Base-by-base conservation (phyloP, 2,329 filamentous ascomycete genomes). In the Neonectria coccinea region DNA sequence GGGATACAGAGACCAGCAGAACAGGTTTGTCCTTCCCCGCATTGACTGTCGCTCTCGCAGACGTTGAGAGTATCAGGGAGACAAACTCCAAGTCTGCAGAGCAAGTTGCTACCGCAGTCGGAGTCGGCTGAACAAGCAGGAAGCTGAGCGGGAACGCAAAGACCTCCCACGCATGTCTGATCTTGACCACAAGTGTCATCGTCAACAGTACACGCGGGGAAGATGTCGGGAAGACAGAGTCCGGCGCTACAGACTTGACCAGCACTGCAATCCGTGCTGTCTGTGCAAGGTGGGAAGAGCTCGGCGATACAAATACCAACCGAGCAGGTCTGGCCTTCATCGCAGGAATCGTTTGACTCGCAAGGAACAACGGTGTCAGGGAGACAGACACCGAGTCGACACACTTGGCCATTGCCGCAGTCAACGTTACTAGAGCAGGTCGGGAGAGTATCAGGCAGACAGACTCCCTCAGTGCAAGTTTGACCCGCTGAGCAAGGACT, bases 31-130 rank as follows among this genome's bases (percentile, higher is more conserved):
- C 54, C 56, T 12, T 12, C 25, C 31, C 22, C 31, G n/a, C 64
- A 66, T 14, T 53, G 45, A 10, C 44, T 11, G 11, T 33, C 20
- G 11, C 31, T 52, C 9, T 56, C 29, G 31, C 62, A 65, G 20
- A 22, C 39, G 5, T 18, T 42, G n/a, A 65, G 36, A 3, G 39
- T n/a, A 11, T 29, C 20, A 1, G 64, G 64, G 1, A 62, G 18
- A 52, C 59, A 62, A 7, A 64, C 44, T 11, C 54, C 64, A 9
- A 63, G 54, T 29, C 59, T 47, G 31, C 60, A 63, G 14, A 63
- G 48, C n/a, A 44, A 29, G 16, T 39, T 55, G 55, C 25, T 48
- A 31, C 60, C 60, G 25, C 60, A 63, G 25, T 63, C 56, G n/a
- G 60, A 54, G 25, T 63, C 55, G 12, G 3, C 42, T 11, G 20